phyloP scores from a whole-genome alignment of 2,329 filamentous ascomycete species.

The Microascus cirrosus region DNA sequence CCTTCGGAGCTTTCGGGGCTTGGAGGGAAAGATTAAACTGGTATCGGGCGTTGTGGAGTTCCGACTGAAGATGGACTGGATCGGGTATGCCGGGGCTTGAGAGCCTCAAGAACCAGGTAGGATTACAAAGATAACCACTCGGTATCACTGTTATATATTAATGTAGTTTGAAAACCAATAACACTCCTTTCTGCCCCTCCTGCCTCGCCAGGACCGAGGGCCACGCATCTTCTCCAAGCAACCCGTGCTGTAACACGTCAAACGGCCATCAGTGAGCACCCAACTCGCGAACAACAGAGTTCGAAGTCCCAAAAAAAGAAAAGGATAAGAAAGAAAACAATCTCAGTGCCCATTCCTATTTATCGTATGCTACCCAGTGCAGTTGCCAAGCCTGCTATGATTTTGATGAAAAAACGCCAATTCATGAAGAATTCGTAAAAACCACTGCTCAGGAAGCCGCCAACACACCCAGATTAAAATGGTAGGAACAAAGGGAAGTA shows the following conservation, averaged over 20 bases:
- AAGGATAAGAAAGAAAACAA: too few relatives aligned
- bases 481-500: neutral
- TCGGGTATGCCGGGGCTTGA: neutral
- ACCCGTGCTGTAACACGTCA: too few relatives aligned
- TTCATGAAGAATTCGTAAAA: neutral
- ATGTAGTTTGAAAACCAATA: neutral
- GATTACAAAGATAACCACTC: neutral
- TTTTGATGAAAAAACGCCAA: neutral
- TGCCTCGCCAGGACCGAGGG: neutral
- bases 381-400: neutral
- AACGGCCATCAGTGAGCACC: too few relatives aligned
- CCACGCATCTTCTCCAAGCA: neutral
- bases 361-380: neutral
- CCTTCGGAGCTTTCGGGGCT: too few relatives aligned
- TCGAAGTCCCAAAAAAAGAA: neutral
- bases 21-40: too few relatives aligned
- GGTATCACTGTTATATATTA: neutral
- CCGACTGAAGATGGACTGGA: neutral
- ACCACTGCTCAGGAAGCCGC: neutral
- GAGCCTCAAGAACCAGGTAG: neutral
- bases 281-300: neutral
- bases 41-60: neutral
- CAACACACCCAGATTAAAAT: neutral
- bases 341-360: neutral
- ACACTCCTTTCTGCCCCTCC: neutral